Percentiles rank a stretch among this genome's conserved stretches.
These are phyloP conservation scores for Pestalotiopsis sp. DNA, from an alignment of 2,329 filamentous ascomycete genomes.

Conservation along the genomic window DNA sequence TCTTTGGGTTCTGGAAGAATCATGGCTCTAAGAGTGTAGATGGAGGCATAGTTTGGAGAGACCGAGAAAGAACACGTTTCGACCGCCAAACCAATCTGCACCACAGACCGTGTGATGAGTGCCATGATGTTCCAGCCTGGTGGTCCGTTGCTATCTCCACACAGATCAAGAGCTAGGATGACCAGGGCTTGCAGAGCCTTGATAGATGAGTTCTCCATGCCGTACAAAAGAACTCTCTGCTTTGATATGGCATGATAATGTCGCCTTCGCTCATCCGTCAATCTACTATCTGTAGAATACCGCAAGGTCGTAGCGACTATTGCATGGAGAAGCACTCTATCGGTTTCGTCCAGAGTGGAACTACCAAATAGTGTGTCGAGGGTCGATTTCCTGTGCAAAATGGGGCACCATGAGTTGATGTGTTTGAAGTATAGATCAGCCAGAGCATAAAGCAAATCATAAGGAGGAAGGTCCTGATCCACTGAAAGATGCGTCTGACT, in stretches of 20 bases:
- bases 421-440: conserved; percentile 80
- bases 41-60: conserved; percentile 78
- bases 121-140: conserved; percentile 92
- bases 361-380: conserved; percentile 81
- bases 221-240: conserved; percentile 83
- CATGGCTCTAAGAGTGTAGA: conserved; percentile 85
- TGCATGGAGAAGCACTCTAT: conserved; percentile 80
- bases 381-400: conserved; percentile 82
- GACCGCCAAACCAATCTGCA: conserved; percentile 83
- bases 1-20: conserved; percentile 80
- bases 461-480: conserved; percentile 72
- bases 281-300: conserved; percentile 75
- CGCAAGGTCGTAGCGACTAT: conserved; percentile 87
- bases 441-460: conserved; percentile 71
- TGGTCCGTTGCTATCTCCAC: conserved; percentile 85
- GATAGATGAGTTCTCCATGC: conserved; percentile 86
- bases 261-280: conserved; percentile 72
- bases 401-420: conserved; percentile 84
- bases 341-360: conserved; percentile 75
- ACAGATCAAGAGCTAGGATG: conserved; percentile 81
- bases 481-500: conserved; percentile 47
- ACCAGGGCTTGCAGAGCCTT: conserved; percentile 86
- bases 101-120: conserved; percentile 83
- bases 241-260: conserved; percentile 82
- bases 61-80: conserved; percentile 80